Evolutionary conservation across 768 basidiomycete genomes (phyloP).

Genomic region (Suillus variegatus): DNA sequence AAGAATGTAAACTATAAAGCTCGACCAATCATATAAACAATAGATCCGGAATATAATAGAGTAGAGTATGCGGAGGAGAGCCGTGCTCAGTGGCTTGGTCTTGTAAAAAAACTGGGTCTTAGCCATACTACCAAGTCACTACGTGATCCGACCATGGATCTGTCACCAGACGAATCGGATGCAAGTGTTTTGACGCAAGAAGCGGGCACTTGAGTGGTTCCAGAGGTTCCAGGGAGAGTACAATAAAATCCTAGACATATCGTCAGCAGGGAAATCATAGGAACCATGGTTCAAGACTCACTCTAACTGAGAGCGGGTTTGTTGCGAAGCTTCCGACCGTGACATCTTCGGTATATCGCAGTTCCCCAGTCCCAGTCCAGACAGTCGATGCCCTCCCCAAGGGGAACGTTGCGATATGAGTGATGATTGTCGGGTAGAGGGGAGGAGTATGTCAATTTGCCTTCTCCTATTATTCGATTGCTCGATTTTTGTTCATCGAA

Average conservation of each 20-base stretch:
- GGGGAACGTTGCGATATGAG: slow-evolving; percentile 10
- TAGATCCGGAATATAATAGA: not conserved
- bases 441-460: slow-evolving; percentile 46
- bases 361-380: slow-evolving; percentile 66
- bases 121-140: slow-evolving; percentile 8
- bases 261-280: not conserved
- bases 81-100: not conserved
- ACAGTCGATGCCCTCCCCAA: slow-evolving; percentile 36
- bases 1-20: not conserved
- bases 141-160: slow-evolving; percentile 45
- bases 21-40: not conserved
- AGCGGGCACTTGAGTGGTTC: slow-evolving; percentile 37
- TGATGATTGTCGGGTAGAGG: slow-evolving; percentile 26
- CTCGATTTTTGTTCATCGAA: slow-evolving; percentile 15
- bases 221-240: slow-evolving; percentile 47
- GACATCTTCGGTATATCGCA: slow-evolving; percentile 40
- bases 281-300: slow-evolving; percentile 23
- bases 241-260: slow-evolving; percentile 56
- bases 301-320: slow-evolving; percentile 50
- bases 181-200: slow-evolving; percentile 40
- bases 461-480: slow-evolving; percentile 46
- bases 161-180: slow-evolving; percentile 60
- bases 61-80: not conserved
- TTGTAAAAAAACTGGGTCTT: not conserved
- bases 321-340: slow-evolving; percentile 48